Conservation (phyloP, 2,329 filamentous ascomycete species). For the Trichoderma brevicompactum region DNA sequence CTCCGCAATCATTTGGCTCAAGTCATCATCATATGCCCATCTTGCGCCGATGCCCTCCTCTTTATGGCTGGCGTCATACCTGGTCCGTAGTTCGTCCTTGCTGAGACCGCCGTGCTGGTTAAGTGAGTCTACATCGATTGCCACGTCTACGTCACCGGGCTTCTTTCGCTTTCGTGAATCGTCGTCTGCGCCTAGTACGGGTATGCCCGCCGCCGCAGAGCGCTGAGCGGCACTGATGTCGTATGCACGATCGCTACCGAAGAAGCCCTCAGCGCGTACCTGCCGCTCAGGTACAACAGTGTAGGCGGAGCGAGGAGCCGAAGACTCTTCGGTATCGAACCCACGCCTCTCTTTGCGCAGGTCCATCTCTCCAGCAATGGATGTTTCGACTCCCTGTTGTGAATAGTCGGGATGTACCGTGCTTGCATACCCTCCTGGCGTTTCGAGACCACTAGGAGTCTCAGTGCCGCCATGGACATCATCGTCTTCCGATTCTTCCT, state of each 20-base stretch:
- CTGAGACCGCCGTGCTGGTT: conserved; percentile 74
- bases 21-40: conserved; percentile 81
- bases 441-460: conserved; percentile 78
- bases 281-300: conserved; percentile 89
- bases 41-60: conserved; percentile 69
- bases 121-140: conserved; percentile 83
- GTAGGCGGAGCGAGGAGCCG: conserved; percentile 78
- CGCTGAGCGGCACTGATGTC: conserved; percentile 68
- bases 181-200: conserved; percentile 80
- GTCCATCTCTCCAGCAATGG: conserved; percentile 84
- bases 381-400: conserved; percentile 70
- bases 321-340: conserved; percentile 82
- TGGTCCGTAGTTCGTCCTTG: conserved; percentile 79
- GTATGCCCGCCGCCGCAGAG: conserved; percentile 52
- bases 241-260: conserved; percentile 92
- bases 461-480: conserved; percentile 69
- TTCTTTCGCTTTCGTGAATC: conserved; percentile 87
- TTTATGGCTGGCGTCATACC: conserved; percentile 74
- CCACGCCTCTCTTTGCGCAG: conserved; percentile 82
- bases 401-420: conserved; percentile 77
- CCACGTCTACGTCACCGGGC: conserved; percentile 91
- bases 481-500: conserved; percentile 68
- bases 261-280: conserved; percentile 87
- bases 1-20: conserved; percentile 94
- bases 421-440: conserved; percentile 78